Evolutionary conservation across 1,139 yeast genomes (phyloP).

Genomic region (Meyerozyma guilliermondii): DNA sequence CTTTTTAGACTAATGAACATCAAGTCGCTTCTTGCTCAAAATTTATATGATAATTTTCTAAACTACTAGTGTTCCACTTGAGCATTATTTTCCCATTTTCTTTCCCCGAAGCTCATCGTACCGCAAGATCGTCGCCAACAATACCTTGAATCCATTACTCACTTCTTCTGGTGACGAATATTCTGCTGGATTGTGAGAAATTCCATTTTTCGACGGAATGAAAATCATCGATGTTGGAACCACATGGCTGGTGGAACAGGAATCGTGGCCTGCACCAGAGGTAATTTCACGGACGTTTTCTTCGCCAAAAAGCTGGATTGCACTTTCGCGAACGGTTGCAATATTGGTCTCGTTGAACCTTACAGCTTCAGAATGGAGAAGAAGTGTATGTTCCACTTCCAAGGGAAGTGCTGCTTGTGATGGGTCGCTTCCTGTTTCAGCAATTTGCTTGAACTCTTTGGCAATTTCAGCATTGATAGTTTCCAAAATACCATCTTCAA

Average conservation of each 20-base stretch:
- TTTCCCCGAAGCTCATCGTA: slow-evolving; percentile 31
- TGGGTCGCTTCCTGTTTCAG: slow-evolving; percentile 7
- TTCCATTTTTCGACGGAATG: slow-evolving; percentile 67
- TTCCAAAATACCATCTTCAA: slow-evolving; percentile 38
- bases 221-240: slow-evolving; percentile 74
- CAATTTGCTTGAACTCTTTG: slow-evolving; percentile 31
- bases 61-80: too few relatives aligned
- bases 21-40: too few relatives aligned
- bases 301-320: slow-evolving; percentile 43
- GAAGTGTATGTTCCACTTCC: slow-evolving; percentile 33
- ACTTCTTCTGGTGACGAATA: slow-evolving; percentile 60
- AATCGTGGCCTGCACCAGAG: slow-evolving; percentile 75
- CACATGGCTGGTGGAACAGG: slow-evolving; percentile 50
- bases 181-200: slow-evolving; percentile 65
- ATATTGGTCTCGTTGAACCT: slow-evolving; percentile 49
- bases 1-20: too few relatives aligned
- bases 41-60: too few relatives aligned
- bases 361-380: slow-evolving; percentile 50
- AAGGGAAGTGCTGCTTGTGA: slow-evolving; percentile 11
- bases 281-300: slow-evolving; percentile 41
- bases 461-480: slow-evolving; percentile 35
- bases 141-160: slow-evolving; percentile 53
- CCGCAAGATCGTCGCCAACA: slow-evolving; percentile 53
- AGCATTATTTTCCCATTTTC: not conserved
- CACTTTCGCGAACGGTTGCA: slow-evolving; percentile 46